Percentiles rank a stretch among this genome's conserved stretches.
phyloP scores from a whole-genome alignment of 257 asterid species.

The Penstemon davidsonii region DNA sequence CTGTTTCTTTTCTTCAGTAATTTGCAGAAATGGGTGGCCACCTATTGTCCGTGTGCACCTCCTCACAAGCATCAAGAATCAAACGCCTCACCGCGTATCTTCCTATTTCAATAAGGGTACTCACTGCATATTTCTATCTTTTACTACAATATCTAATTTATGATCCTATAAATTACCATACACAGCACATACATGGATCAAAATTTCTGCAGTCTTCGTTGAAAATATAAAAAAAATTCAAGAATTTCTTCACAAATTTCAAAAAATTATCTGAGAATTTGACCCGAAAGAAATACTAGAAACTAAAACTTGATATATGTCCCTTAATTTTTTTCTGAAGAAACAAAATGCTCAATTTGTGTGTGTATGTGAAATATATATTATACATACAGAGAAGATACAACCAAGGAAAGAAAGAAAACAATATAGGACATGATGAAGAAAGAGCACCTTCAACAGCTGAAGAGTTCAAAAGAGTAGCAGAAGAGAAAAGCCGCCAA shows the following conservation, averaged over 20 bases:
- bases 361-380: not conserved
- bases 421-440: slow-evolving; percentile 16
- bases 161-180: too few relatives aligned
- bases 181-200: too few relatives aligned
- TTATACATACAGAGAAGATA: slow-evolving; percentile 3
- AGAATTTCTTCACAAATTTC: too few relatives aligned
- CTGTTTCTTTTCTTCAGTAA: not conserved
- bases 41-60: slow-evolving; percentile 19
- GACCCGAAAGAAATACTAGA: not conserved
- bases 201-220: too few relatives aligned
- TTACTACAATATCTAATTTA: not conserved
- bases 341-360: not conserved
- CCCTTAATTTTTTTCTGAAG: not conserved
- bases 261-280: not conserved
- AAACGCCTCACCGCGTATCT: slow-evolving; percentile 26
- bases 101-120: slow-evolving; percentile 25
- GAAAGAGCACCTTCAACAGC: slow-evolving; percentile 43
- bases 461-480: slow-evolving; percentile 38
- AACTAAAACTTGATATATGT: not conserved
- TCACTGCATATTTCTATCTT: too few relatives aligned
- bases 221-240: too few relatives aligned
- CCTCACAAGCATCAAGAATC: slow-evolving; percentile 27
- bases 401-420: slow-evolving; percentile 19
- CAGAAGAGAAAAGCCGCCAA: slow-evolving; percentile 34
- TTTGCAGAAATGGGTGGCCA: slow-evolving; percentile 27